A percentile compares a stretch with the other conserved stretches of the same genome.
Conservation (phyloP, 768 basidiomycete genomes). For the Suillus decipiens region DNA sequence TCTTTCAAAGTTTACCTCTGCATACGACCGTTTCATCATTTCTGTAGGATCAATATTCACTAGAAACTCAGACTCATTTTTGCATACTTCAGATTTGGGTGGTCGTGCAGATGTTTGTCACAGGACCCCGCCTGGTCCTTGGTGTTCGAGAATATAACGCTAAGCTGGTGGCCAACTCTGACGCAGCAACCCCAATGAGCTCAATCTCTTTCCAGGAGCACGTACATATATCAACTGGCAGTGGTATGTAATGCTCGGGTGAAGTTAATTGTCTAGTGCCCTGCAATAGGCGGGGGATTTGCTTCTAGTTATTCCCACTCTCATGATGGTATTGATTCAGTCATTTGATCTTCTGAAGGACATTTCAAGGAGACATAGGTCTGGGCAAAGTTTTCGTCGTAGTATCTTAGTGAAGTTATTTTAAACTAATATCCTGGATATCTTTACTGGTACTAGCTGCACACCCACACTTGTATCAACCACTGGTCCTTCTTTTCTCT, state of each 20-base stretch:
- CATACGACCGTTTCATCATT: not conserved
- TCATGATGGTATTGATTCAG: too few species aligned
- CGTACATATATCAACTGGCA: not conserved
- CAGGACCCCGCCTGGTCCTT: not conserved
- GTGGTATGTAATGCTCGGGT: not conserved
- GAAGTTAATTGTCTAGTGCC: not conserved
- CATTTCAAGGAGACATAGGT: too few species aligned
- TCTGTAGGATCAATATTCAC: not conserved
- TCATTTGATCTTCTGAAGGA: too few species aligned
- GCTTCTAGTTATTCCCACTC: too few species aligned
- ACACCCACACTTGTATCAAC: too few species aligned
- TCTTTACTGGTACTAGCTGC: too few species aligned
- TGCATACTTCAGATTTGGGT: accelerated
- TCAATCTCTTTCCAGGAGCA: not conserved
- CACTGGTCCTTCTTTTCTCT: too few species aligned
- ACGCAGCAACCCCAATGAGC: not conserved
- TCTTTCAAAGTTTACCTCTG: not conserved
- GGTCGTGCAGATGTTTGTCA: not conserved
- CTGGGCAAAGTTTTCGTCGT: too few species aligned
- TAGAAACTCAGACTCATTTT: accelerated
- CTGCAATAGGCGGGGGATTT: too few species aligned
- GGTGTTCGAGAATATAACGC: not conserved
- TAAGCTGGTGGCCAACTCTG: not conserved
- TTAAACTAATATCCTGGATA: too few species aligned
- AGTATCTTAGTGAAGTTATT: too few species aligned